Evolutionary conservation across 2,329 filamentous ascomycete species (phyloP).

Genomic region (Mariannaea sp.): DNA sequence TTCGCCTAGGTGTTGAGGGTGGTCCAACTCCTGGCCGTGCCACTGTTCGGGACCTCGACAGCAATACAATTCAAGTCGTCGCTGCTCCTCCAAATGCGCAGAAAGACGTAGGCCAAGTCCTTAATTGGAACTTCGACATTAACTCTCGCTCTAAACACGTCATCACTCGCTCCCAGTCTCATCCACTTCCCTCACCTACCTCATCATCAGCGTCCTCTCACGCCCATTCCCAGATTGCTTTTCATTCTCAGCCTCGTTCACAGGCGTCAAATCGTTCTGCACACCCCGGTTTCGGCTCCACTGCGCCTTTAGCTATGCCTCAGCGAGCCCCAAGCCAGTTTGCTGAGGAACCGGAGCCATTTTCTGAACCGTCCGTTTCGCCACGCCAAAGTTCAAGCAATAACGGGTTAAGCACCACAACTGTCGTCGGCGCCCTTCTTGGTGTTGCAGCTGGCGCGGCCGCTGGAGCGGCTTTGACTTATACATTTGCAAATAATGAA

Average conservation of each 20-base stretch:
- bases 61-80: slow-evolving; percentile 82
- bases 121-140: slow-evolving; percentile 56
- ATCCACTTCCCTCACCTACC: slow-evolving; percentile 29
- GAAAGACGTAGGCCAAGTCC: slow-evolving; percentile 50
- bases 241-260: slow-evolving; percentile 23
- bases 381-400: slow-evolving; percentile 45
- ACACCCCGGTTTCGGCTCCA: slow-evolving; percentile 30
- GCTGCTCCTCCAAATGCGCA: slow-evolving; percentile 47
- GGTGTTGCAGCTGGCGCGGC: slow-evolving; percentile 73
- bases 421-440: slow-evolving; percentile 75
- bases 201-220: slow-evolving; percentile 32
- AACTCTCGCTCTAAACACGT: slow-evolving; percentile 31
- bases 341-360: slow-evolving; percentile 25
- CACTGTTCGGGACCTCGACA: slow-evolving; percentile 78
- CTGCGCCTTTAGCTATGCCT: slow-evolving; percentile 32
- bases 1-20: slow-evolving; percentile 43
- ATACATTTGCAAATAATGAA: slow-evolving; percentile 63
- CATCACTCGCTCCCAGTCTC: slow-evolving; percentile 32
- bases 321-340: slow-evolving; percentile 28
- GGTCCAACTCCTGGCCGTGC: slow-evolving; percentile 43
- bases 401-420: slow-evolving; percentile 59
- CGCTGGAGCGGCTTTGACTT: slow-evolving; percentile 66
- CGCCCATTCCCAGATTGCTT: slow-evolving; percentile 28
- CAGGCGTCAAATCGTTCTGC: slow-evolving; percentile 17
- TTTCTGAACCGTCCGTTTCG: slow-evolving; percentile 27